These are phyloP conservation scores for Trematosphaeria pertusa DNA, from an alignment of 2,329 filamentous ascomycete genomes.

Conservation along the genomic window DNA sequence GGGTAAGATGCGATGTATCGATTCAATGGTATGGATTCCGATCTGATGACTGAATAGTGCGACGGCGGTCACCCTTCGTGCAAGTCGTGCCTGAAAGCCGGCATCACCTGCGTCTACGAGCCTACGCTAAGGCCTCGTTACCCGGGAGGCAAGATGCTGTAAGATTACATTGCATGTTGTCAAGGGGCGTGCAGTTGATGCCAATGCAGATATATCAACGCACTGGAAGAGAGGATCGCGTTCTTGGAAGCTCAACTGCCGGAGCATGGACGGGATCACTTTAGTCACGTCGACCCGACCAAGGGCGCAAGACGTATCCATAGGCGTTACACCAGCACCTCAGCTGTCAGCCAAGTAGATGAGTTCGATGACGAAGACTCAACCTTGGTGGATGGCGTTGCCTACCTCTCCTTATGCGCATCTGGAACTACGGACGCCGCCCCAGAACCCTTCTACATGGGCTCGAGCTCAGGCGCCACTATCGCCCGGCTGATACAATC, in stretches of 20 bases:
- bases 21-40: neutral
- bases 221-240: conserved; percentile 34
- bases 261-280: conserved; percentile 33
- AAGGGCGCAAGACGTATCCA: conserved; percentile 13
- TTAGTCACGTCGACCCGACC: conserved; percentile 15
- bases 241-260: conserved; percentile 35
- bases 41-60: conserved; percentile 22
- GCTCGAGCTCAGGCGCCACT: conserved; percentile 35
- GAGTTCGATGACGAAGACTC: conserved; percentile 30
- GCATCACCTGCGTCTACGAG: conserved; percentile 32
- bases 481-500: conserved; percentile 38
- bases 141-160: conserved; percentile 35
- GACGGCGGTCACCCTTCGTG: conserved; percentile 30
- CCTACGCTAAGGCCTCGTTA: conserved; percentile 32
- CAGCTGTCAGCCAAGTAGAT: neutral
- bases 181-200: neutral
- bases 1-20: conserved; percentile 20
- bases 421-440: conserved; percentile 32
- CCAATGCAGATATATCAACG: conserved; percentile 29
- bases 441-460: conserved; percentile 34
- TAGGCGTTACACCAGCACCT: neutral
- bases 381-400: conserved; percentile 34
- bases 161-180: conserved; percentile 1
- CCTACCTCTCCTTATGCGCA: conserved; percentile 35
- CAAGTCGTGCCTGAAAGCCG: conserved; percentile 27